These are phyloP conservation scores for Camellia oleifera DNA, from an alignment of 179 eudicot genomes.

Conservation along the genomic window DNA sequence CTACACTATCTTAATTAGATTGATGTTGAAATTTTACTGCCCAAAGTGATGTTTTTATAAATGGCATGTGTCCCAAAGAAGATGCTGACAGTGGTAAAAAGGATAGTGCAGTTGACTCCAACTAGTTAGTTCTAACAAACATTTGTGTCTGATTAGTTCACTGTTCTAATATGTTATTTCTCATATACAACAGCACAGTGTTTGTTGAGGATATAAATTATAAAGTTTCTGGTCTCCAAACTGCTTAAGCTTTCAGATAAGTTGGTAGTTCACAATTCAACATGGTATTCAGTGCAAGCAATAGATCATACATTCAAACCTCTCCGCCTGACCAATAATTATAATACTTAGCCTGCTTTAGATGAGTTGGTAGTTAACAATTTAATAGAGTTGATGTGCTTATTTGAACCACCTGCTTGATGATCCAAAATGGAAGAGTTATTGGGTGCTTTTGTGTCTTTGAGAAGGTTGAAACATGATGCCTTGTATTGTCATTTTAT, in stretches of 20 bases:
- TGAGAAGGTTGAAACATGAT: neutral
- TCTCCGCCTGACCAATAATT: too few species aligned
- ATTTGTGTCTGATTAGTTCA: neutral
- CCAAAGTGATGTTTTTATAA: neutral
- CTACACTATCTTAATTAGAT: neutral
- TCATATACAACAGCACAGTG: neutral
- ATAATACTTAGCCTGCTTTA: too few species aligned
- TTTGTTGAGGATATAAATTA: too few species aligned
- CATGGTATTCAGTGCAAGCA: too few species aligned
- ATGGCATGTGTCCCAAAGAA: neutral
- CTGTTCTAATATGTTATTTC: neutral
- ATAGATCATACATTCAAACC: too few species aligned
- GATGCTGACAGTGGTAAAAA: neutral
- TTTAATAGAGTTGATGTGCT: neutral
- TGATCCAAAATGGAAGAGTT: neutral
- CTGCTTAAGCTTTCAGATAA: too few species aligned
- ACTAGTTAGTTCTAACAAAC: neutral
- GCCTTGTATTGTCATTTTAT: neutral
- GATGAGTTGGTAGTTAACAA: neutral
- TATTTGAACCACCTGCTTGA: neutral
- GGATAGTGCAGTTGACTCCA: neutral
- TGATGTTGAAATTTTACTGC: slow-evolving; percentile 1
- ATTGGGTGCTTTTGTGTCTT: slow-evolving; percentile 2
- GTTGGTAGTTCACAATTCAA: too few species aligned
- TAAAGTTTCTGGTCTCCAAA: too few species aligned